Evolutionary conservation across 768 basidiomycete species (phyloP).

Genomic region (Tulasnella sp.): DNA sequence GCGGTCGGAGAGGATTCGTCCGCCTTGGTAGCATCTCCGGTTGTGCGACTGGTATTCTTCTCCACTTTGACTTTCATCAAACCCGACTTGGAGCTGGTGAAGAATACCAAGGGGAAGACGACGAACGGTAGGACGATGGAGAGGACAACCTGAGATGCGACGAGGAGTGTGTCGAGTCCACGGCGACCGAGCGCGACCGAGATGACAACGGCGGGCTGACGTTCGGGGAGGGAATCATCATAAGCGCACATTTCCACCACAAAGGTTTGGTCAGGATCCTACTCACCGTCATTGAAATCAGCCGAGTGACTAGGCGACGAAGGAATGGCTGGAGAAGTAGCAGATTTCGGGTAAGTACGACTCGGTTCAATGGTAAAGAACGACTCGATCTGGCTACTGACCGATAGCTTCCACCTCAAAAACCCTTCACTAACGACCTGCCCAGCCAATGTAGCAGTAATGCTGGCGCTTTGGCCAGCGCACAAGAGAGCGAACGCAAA

Average conservation of each 20-base stretch:
- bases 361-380: not conserved
- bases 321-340: conserved; percentile 36
- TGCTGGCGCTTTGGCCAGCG: conserved; percentile 42
- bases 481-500: conserved; percentile 45
- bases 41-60: not conserved
- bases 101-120: conserved; percentile 39
- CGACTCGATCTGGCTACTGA: not conserved
- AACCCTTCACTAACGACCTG: conserved; percentile 46
- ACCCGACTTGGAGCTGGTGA: conserved; percentile 36
- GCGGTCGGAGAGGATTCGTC: not conserved
- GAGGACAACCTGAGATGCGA: conserved; percentile 44
- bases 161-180: conserved; percentile 43
- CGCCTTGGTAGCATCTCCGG: not conserved
- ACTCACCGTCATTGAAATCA: conserved; percentile 38
- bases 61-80: conserved; percentile 33
- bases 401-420: conserved; percentile 41
- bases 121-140: conserved; percentile 42
- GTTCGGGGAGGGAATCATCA: not conserved
- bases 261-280: not conserved
- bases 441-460: conserved; percentile 44
- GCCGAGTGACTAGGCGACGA: conserved; percentile 40
- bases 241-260: not conserved
- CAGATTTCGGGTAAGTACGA: not conserved
- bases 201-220: conserved; percentile 38
- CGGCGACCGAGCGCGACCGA: conserved; percentile 39